phyloP scores from a whole-genome alignment of 768 basidiomycete genomes.

The Mycena filopes region DNA sequence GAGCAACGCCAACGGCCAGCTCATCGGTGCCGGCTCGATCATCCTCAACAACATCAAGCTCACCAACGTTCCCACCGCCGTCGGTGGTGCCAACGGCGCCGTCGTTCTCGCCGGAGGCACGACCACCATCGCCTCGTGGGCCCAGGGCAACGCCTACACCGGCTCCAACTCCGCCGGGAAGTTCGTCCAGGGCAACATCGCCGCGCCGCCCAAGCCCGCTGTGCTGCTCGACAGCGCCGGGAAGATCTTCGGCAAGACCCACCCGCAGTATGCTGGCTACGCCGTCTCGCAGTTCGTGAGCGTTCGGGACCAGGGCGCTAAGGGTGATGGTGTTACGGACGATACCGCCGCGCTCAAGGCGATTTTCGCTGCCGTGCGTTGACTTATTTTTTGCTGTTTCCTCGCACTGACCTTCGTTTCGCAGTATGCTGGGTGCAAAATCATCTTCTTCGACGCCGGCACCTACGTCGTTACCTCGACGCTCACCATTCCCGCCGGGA shows the following conservation, averaged over 20 bases:
- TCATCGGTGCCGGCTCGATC: constrained; percentile 44
- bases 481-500: constrained; percentile 65
- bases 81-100: constrained; percentile 44
- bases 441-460: constrained; percentile 85
- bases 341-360: constrained; percentile 75
- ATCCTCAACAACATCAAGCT: constrained; percentile 2
- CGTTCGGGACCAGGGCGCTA: constrained; percentile 74
- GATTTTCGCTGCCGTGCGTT: constrained; percentile 63
- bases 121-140: constrained; percentile 72
- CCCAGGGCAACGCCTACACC: constrained; percentile 76
- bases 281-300: constrained; percentile 75
- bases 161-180: constrained; percentile 54
- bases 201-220: constrained; percentile 62
- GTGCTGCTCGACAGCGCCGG: constrained; percentile 65
- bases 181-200: constrained; percentile 63
- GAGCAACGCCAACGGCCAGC: constrained; percentile 50
- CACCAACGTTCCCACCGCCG: neutral
- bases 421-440: constrained; percentile 77
- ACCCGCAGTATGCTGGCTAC: constrained; percentile 74
- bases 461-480: constrained; percentile 65
- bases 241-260: constrained; percentile 66
- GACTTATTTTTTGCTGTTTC: constrained; percentile 2
- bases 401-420: neutral
- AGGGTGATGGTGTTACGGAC: constrained; percentile 79
- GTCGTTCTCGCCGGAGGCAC: constrained; percentile 73